Evolutionary conservation across 192 early-diverging fungal species (phyloP).

Genomic region (Phycomyces blakesleeanus): DNA sequence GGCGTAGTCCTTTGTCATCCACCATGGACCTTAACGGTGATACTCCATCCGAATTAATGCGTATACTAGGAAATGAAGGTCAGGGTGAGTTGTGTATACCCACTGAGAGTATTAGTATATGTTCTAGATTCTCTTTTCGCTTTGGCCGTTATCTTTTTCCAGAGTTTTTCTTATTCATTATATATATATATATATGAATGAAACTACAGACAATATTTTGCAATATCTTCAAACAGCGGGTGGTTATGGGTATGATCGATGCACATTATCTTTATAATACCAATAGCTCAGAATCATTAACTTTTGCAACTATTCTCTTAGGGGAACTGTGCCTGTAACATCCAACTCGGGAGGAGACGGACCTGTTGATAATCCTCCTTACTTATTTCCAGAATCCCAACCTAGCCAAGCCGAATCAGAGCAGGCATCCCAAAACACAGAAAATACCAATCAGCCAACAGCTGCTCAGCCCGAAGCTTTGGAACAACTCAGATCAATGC

Average conservation of each 20-base stretch:
- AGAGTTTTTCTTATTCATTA: not conserved
- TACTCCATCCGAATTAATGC: slow-evolving; percentile 23
- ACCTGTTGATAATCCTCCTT: slow-evolving; percentile 7
- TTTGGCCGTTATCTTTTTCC: no score
- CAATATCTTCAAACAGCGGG: slow-evolving; percentile 37
- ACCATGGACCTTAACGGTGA: slow-evolving; percentile 12
- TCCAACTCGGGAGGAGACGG: slow-evolving; percentile 11
- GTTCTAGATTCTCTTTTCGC: no score
- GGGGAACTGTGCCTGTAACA: slow-evolving; percentile 13
- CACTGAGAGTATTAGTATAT: not conserved
- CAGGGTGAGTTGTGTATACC: not conserved
- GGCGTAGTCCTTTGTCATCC: not conserved
- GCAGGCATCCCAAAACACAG: not conserved
- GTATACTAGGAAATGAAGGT: slow-evolving; percentile 14
- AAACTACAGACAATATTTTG: slow-evolving; percentile 30
- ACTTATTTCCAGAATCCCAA: not conserved
- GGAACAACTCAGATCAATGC: slow-evolving; percentile 1
- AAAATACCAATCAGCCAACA: not conserved
- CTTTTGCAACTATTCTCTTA: not conserved
- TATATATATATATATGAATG: slow-evolving; percentile 3
- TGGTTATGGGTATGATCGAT: slow-evolving; percentile 23
- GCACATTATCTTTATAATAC: not conserved
- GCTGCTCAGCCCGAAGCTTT: not conserved
- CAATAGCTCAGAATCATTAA: not conserved
- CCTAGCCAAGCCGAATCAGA: not conserved